These are phyloP conservation scores for Pisolithus orientalis DNA, from an alignment of 768 basidiomycete species.

Conservation along the genomic window DNA sequence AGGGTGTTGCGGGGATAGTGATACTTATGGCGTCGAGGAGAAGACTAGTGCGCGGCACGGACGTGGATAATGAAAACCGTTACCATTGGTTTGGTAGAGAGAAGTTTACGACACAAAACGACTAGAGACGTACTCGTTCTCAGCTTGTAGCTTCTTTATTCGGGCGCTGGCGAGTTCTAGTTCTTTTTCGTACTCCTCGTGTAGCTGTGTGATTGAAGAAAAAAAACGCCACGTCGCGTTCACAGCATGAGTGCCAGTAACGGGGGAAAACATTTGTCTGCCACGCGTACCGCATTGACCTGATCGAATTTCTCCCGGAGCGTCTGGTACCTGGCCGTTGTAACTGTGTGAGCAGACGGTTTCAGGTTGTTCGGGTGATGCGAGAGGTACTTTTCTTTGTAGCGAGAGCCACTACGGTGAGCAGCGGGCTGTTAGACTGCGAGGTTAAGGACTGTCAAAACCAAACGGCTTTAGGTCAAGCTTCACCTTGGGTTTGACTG, in stretches of 20 bases:
- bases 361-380: no score
- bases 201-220: slow-evolving; percentile 7
- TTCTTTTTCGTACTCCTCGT: slow-evolving; percentile 22
- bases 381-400: slow-evolving; percentile 28
- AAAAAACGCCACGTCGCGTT: background rate
- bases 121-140: slow-evolving; percentile 24
- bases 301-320: slow-evolving; percentile 29
- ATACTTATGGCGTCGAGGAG: slow-evolving; percentile 30
- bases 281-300: slow-evolving; percentile 21
- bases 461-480: background rate
- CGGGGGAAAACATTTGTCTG: background rate
- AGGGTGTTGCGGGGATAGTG: slow-evolving; percentile 26
- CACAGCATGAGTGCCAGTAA: background rate
- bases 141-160: slow-evolving; percentile 24
- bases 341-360: background rate
- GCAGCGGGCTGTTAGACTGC: slow-evolving; percentile 6
- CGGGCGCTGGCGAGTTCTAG: slow-evolving; percentile 22
- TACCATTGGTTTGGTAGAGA: background rate
- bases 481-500: slow-evolving; percentile 19
- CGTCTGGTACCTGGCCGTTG: slow-evolving; percentile 17
- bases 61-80: background rate
- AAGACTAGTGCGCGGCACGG: slow-evolving; percentile 11
- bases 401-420: slow-evolving; percentile 17
- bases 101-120: background rate
- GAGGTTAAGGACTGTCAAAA: background rate